phyloP scores from a whole-genome alignment of 345 rosid species.

The Gossypium rotundifolium region DNA sequence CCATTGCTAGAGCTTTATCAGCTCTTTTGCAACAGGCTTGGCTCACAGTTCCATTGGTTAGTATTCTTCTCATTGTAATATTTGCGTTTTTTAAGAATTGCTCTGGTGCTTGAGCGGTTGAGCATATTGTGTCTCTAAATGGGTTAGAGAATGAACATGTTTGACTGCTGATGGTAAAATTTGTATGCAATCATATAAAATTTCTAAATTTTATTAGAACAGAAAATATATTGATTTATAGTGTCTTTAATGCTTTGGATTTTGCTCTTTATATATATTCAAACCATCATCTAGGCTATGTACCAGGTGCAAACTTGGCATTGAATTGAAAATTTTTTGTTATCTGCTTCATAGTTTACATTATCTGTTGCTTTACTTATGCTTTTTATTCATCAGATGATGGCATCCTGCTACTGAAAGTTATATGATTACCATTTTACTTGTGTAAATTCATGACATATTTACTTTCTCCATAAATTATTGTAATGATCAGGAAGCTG shows the following conservation, averaged over 20 bases:
- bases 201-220: background rate
- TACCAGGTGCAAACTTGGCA: background rate
- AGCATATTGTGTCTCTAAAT: background rate
- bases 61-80: constrained; percentile 14
- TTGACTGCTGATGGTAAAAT: background rate
- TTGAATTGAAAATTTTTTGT: background rate
- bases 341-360: background rate
- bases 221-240: background rate
- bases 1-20: constrained; percentile 60
- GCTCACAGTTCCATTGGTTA: constrained; percentile 42
- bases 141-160: background rate
- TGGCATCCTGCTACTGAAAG: background rate
- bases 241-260: background rate
- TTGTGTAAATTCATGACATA: background rate
- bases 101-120: background rate
- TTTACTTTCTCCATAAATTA: constrained; percentile 18
- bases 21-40: constrained; percentile 69
- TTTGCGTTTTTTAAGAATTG: background rate
- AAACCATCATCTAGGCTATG: background rate
- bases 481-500: constrained; percentile 38
- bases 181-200: background rate
- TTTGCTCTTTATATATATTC: background rate
- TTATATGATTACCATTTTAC: background rate
- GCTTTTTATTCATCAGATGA: background rate
- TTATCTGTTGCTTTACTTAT: constrained; percentile 1